Conservation (phyloP, 2,329 filamentous ascomycete genomes). For the Fusarium buxicola region DNA sequence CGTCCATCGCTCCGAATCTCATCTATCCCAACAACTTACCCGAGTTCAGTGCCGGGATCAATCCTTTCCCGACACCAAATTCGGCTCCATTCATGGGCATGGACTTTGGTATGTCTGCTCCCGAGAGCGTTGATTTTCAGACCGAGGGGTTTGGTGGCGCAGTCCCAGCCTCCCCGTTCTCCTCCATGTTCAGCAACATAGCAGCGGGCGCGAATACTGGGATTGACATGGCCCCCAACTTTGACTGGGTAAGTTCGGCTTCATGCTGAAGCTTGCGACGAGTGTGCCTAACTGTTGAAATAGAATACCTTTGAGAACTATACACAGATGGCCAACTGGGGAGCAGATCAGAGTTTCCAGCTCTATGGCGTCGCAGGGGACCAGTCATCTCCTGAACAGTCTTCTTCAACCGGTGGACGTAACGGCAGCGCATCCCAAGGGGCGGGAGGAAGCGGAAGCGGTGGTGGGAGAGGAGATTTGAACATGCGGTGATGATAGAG, state of each 20-base stretch:
- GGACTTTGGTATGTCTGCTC: conserved; percentile 55
- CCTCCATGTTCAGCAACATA: conserved; percentile 64
- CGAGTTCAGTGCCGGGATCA: conserved; percentile 44
- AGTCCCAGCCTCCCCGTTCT: conserved; percentile 58
- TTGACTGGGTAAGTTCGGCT: conserved; percentile 66
- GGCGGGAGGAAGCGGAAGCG: conserved; percentile 9
- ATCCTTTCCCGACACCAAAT: conserved; percentile 53
- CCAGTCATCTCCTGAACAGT: conserved; percentile 45
- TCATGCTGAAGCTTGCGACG: background rate
- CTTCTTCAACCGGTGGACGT: conserved; percentile 38
- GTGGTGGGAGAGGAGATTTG: conserved; percentile 22
- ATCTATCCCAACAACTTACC: conserved; percentile 43
- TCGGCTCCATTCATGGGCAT: conserved; percentile 57
- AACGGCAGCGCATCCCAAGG: conserved; percentile 33
- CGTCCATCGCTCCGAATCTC: conserved; percentile 43
- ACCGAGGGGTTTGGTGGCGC: conserved; percentile 47
- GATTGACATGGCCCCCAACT: conserved; percentile 62
- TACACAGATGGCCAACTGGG: conserved; percentile 65
- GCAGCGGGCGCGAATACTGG: conserved; percentile 45
- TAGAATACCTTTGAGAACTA: conserved; percentile 69
- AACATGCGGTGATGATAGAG: conserved; percentile 39
- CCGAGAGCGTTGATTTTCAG: conserved; percentile 48
- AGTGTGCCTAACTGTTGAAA: conserved; percentile 41
- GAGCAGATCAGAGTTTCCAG: conserved; percentile 63
- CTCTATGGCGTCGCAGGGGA: conserved; percentile 56